These are phyloP conservation scores for Stentor coeruleus DNA, from an alignment of 73 alveolate genomes.

Conservation along the genomic window DNA sequence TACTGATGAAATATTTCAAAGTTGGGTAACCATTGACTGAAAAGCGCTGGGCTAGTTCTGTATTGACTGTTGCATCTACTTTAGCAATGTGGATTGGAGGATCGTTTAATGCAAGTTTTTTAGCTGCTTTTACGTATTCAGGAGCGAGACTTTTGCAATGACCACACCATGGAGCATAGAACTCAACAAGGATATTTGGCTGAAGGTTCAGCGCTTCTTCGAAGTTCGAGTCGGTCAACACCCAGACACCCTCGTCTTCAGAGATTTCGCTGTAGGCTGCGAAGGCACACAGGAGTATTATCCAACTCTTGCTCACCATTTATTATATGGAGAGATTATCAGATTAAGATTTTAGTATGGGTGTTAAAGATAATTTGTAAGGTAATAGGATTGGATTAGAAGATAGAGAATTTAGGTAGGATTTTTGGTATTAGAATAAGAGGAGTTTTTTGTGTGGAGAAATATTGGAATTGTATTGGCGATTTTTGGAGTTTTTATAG, in stretches of 20 bases:
- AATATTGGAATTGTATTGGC: too few species aligned
- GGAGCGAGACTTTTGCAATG: conserved; percentile 97
- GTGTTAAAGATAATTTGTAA: too few species aligned
- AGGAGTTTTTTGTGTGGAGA: too few species aligned
- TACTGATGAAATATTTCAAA: conserved; percentile 72
- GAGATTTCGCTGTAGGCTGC: conserved; percentile 33
- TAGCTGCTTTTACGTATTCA: conserved; percentile 93
- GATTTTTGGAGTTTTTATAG: too few species aligned
- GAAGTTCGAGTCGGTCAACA: conserved; percentile 56
- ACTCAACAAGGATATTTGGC: conserved; percentile 63
- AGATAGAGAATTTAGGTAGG: too few species aligned
- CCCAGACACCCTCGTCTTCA: conserved; percentile 57
- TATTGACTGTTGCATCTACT: conserved; percentile 91
- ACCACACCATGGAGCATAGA: conserved; percentile 92
- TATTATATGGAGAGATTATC: neutral
- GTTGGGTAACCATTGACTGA: conserved; percentile 96
- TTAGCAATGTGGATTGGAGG: conserved; percentile 78
- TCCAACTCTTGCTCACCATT: neutral
- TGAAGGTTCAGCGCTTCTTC: conserved; percentile 50
- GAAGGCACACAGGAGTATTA: neutral
- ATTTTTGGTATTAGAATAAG: too few species aligned
- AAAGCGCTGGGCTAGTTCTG: conserved; percentile 73
- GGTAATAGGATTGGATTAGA: too few species aligned
- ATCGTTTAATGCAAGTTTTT: conserved; percentile 59
- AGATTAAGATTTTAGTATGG: too few species aligned